Evolutionary conservation across 164 flowering plant species (phyloP).

Genomic region (Nymphaea thermarum): DNA sequence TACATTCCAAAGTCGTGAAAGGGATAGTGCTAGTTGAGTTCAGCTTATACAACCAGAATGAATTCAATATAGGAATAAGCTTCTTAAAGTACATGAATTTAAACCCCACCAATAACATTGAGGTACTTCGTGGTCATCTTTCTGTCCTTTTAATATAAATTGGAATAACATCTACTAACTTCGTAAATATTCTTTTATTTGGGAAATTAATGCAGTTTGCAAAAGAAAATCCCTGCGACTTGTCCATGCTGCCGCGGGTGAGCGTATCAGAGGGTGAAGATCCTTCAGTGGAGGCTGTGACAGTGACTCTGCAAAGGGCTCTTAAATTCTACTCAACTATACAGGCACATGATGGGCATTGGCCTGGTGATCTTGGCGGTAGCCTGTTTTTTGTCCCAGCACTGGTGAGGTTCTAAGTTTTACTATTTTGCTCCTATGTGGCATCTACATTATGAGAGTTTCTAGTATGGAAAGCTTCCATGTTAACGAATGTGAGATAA

Average conservation of each 20-base stretch:
- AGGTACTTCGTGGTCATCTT: too few relatives aligned
- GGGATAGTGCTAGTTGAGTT: neutral
- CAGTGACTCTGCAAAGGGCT: constrained; percentile 42
- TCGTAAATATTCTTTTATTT: neutral
- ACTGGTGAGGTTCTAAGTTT: constrained; percentile 20
- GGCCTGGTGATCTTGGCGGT: constrained; percentile 59
- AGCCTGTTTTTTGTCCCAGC: constrained; percentile 47
- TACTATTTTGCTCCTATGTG: too few relatives aligned
- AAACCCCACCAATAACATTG: too few relatives aligned
- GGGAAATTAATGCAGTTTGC: constrained; percentile 27
- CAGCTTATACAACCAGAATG: neutral
- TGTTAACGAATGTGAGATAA: too few relatives aligned
- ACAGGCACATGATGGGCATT: constrained; percentile 63
- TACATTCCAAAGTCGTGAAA: too few relatives aligned
- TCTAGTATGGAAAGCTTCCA: too few relatives aligned
- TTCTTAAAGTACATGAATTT: too few relatives aligned
- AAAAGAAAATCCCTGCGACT: constrained; percentile 37
- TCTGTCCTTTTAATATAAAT: too few relatives aligned
- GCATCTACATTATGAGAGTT: too few relatives aligned
- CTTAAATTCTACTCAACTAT: constrained; percentile 31
- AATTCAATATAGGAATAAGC: neutral
- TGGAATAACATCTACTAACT: neutral
- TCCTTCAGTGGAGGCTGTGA: constrained; percentile 50
- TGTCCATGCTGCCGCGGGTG: constrained; percentile 34
- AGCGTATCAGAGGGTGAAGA: constrained; percentile 45